phyloP scores from a whole-genome alignment of 176 grass and related monocot genomes.

The Aegilops bicornis region DNA sequence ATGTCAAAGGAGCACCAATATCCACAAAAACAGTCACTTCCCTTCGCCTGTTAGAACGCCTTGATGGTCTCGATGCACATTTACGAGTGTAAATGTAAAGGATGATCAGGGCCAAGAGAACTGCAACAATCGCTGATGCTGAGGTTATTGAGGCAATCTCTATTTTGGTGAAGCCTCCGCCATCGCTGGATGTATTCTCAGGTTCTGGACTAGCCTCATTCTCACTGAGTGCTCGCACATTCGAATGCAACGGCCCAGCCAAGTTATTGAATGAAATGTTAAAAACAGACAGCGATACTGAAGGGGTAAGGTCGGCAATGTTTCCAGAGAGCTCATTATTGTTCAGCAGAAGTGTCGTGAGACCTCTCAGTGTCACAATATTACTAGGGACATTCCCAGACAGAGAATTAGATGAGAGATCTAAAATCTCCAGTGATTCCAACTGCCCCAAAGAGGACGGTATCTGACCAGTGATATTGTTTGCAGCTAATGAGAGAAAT shows the following conservation, averaged over 20 bases:
- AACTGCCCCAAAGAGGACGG: slow-evolving; percentile 57
- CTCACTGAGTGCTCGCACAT: slow-evolving; percentile 34
- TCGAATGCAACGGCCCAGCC: slow-evolving; percentile 56
- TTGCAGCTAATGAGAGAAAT: slow-evolving; percentile 71
- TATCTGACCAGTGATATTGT: slow-evolving; percentile 68
- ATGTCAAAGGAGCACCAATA: slow-evolving; percentile 76
- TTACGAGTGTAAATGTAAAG: slow-evolving; percentile 88
- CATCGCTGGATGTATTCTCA: slow-evolving; percentile 29
- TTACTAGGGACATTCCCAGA: slow-evolving; percentile 60
- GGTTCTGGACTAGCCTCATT: slow-evolving; percentile 30
- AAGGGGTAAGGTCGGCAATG: slow-evolving; percentile 47
- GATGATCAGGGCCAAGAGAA: slow-evolving; percentile 76
- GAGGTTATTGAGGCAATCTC: slow-evolving; percentile 96
- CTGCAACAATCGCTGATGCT: slow-evolving; percentile 86
- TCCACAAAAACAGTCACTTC: slow-evolving; percentile 86
- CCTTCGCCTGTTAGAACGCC: slow-evolving; percentile 51
- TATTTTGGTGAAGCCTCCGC: slow-evolving; percentile 71
- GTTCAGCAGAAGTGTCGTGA: slow-evolving; percentile 62
- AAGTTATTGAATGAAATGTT: slow-evolving; percentile 89
- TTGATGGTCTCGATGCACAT: slow-evolving; percentile 58
- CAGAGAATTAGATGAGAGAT: slow-evolving; percentile 87
- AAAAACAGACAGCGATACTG: slow-evolving; percentile 51
- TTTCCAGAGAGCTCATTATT: slow-evolving; percentile 76
- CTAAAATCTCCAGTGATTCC: slow-evolving; percentile 66
- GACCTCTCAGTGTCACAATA: slow-evolving; percentile 49